Conservation (phyloP, 805 yeast genomes). For the Starmera quercuum region DNA sequence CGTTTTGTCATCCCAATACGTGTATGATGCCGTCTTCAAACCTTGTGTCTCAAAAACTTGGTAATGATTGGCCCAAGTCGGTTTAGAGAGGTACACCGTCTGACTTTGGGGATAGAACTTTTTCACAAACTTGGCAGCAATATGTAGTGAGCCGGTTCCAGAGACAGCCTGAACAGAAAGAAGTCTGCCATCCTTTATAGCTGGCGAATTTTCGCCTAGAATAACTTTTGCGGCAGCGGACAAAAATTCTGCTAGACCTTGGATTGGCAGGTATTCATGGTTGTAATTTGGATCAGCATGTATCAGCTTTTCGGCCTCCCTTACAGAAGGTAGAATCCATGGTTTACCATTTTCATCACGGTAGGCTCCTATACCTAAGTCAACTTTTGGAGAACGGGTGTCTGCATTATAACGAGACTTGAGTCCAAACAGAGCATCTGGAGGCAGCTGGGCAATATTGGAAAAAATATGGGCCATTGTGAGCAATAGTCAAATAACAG, state of each 20-base stretch:
- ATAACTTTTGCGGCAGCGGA: conserved; percentile 67
- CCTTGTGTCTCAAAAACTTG: conserved; percentile 74
- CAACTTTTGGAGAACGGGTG: conserved; percentile 60
- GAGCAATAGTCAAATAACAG: too few relatives aligned
- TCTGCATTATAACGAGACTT: conserved; percentile 61
- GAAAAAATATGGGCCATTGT: conserved; percentile 30
- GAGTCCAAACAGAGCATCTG: conserved; percentile 82
- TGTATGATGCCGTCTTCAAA: conserved; percentile 58
- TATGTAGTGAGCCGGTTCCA: conserved; percentile 88
- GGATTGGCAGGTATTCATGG: conserved; percentile 85
- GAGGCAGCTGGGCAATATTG: conserved; percentile 58
- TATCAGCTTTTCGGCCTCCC: conserved; percentile 57
- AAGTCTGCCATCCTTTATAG: conserved; percentile 37
- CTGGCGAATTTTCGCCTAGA: conserved; percentile 52
- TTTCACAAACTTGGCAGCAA: conserved; percentile 56
- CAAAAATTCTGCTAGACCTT: conserved; percentile 66
- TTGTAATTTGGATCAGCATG: conserved; percentile 54
- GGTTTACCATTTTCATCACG: conserved; percentile 65
- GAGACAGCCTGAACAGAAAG: conserved; percentile 72
- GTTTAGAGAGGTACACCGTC: conserved; percentile 66
- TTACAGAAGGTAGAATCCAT: conserved; percentile 65
- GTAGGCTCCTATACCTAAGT: conserved; percentile 79
- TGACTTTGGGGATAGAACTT: conserved; percentile 27
- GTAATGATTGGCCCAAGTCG: conserved; percentile 98
- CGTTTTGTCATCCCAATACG: conserved; percentile 75